Evolutionary conservation across 306 rosid genomes (phyloP).

Genomic region (Astragalus membranaceus): DNA sequence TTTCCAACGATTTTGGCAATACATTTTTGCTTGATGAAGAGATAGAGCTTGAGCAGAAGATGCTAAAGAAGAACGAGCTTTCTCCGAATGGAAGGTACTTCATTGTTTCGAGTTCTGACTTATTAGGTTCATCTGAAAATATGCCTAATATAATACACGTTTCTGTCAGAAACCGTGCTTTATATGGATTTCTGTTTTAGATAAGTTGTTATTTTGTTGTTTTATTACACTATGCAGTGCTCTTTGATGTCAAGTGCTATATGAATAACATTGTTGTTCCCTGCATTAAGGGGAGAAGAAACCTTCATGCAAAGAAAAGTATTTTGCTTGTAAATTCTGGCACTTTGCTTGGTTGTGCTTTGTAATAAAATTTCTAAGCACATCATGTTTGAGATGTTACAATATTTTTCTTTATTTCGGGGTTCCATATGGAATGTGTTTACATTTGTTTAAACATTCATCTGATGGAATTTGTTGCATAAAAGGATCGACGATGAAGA

Average conservation of each 20-base stretch:
- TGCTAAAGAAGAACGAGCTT: conserved; percentile 37
- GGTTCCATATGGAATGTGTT: background rate
- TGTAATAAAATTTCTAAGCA: too few species aligned
- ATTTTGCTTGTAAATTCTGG: too few species aligned
- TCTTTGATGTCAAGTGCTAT: background rate
- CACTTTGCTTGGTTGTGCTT: too few species aligned
- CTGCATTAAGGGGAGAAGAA: background rate
- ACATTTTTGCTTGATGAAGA: conserved; percentile 98
- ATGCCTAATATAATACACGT: background rate
- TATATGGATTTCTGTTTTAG: background rate
- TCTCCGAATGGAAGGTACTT: conserved; percentile 58
- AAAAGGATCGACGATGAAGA: conserved; percentile 77
- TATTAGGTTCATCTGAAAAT: background rate
- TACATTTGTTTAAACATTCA: background rate
- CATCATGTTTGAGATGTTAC: background rate
- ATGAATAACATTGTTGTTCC: background rate
- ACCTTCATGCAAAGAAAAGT: background rate
- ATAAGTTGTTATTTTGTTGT: background rate
- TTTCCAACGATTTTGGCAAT: conserved; percentile 64
- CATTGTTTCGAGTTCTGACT: conserved; percentile 2
- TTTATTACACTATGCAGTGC: background rate
- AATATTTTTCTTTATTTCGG: background rate
- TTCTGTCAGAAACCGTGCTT: background rate
- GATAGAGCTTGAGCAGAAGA: conserved; percentile 75
- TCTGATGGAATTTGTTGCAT: conserved; percentile 25